Conservation (phyloP, 768 basidiomycete genomes). For the Boletus coccyginus region DNA sequence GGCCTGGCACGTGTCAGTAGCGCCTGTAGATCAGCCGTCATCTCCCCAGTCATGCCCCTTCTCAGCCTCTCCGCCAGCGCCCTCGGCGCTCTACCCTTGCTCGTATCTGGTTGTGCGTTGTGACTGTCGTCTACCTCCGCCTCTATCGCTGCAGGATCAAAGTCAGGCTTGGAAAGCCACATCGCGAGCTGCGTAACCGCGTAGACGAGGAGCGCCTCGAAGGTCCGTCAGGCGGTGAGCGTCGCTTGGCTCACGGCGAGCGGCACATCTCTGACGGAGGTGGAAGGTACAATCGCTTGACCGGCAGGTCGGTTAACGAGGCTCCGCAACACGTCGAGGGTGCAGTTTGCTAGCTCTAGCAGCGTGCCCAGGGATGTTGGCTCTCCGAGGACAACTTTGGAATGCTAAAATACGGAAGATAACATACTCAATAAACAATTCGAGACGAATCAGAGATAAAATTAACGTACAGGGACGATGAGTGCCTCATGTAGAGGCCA, state of each 20-base stretch:
- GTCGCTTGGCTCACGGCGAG: conserved; percentile 57
- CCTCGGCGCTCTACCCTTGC: conserved; percentile 42
- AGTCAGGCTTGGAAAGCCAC: conserved; percentile 74
- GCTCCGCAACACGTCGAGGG: conserved; percentile 68
- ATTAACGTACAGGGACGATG: conserved; percentile 63
- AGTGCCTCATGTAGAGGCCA: conserved; percentile 70
- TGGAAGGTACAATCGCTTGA: conserved; percentile 45
- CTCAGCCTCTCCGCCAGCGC: conserved; percentile 63
- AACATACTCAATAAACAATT: background rate
- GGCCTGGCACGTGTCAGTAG: conserved; percentile 65
- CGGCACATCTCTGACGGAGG: conserved; percentile 31
- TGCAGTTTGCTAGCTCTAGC: conserved; percentile 78
- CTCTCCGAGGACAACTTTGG: conserved; percentile 80
- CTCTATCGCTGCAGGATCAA: conserved; percentile 43
- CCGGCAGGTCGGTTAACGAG: conserved; percentile 61
- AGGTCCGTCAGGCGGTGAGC: conserved; percentile 52
- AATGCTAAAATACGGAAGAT: conserved; percentile 50
- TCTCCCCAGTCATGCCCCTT: conserved; percentile 78
- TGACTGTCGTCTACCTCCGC: conserved; percentile 36
- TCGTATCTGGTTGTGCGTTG: conserved; percentile 16
- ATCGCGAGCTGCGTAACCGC: conserved; percentile 74
- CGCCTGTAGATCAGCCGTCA: conserved; percentile 68
- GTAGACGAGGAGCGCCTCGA: conserved; percentile 70
- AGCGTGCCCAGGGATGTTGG: conserved; percentile 84
- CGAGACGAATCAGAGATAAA: background rate